Conservation (phyloP, 805 yeast species). For the Wickerhamomyces kurtzmanii region DNA sequence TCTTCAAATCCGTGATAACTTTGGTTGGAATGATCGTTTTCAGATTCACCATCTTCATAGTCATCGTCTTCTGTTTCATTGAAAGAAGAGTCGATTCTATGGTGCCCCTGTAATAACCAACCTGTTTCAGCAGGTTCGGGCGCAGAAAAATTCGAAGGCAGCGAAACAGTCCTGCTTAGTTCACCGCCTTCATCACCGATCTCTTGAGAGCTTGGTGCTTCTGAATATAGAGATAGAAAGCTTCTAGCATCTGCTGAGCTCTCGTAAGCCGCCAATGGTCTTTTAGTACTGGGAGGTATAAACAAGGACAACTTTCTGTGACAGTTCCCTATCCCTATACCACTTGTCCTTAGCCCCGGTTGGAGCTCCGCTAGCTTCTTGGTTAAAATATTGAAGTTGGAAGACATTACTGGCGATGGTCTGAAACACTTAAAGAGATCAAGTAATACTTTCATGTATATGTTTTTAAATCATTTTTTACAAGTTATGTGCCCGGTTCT, state of each 20-base stretch:
- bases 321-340: constrained; percentile 30
- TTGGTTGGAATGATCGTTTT: constrained; percentile 2
- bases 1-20: constrained; percentile 16
- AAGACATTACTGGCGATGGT: too few species aligned
- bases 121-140: constrained; percentile 25
- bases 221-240: constrained; percentile 28
- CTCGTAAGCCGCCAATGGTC: constrained; percentile 25
- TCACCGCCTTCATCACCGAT: constrained; percentile 21
- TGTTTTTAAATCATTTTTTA: too few species aligned
- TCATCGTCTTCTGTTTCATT: constrained; percentile 11
- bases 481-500: too few species aligned
- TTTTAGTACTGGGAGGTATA: constrained; percentile 28
- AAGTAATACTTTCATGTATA: too few species aligned
- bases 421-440: too few species aligned
- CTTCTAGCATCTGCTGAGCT: constrained; percentile 25
- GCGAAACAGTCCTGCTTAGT: constrained; percentile 27
- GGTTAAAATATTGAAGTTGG: constrained; percentile 14
- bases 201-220: constrained; percentile 18
- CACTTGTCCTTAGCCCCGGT: constrained; percentile 27
- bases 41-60: constrained; percentile 5
- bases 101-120: constrained; percentile 30
- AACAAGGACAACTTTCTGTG: constrained; percentile 28
- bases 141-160: constrained; percentile 29
- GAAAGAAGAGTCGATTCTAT: constrained; percentile 15
- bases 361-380: constrained; percentile 23